These are phyloP conservation scores for Zygosaccharomyces sapae DNA, from an alignment of 1,139 yeast species.

Conservation along the genomic window DNA sequence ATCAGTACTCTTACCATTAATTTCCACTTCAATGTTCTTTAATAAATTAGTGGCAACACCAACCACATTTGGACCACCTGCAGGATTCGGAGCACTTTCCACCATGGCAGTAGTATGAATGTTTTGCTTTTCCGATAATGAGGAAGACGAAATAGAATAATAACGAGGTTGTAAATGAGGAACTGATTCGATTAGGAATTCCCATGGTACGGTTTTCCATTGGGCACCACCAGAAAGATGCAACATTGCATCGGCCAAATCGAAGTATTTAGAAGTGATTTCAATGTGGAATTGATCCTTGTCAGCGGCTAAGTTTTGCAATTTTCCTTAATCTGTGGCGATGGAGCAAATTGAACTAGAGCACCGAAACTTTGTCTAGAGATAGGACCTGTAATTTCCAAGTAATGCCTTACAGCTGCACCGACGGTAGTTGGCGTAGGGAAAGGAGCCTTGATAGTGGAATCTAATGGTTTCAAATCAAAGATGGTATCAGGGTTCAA, in stretches of 20 bases:
- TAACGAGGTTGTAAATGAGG: slow-evolving; percentile 89
- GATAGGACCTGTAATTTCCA: slow-evolving; percentile 89
- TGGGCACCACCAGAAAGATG: slow-evolving; percentile 55
- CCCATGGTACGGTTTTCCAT: slow-evolving; percentile 80
- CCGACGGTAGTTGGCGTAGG: slow-evolving; percentile 91
- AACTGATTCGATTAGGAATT: slow-evolving; percentile 74
- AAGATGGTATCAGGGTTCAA: slow-evolving; percentile 57
- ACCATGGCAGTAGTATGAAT: slow-evolving; percentile 91
- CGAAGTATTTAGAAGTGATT: slow-evolving; percentile 57
- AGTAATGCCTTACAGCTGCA: slow-evolving; percentile 77
- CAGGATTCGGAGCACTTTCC: slow-evolving; percentile 51
- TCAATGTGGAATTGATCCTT: slow-evolving; percentile 63
- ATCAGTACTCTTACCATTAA: slow-evolving; percentile 44
- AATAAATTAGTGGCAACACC: slow-evolving; percentile 93
- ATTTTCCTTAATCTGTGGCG: slow-evolving; percentile 50
- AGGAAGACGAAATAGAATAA: slow-evolving; percentile 92
- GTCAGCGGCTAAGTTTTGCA: slow-evolving; percentile 58
- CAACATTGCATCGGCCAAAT: slow-evolving; percentile 73
- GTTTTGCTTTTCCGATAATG: slow-evolving; percentile 66
- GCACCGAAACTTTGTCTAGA: slow-evolving; percentile 81
- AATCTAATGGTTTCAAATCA: slow-evolving; percentile 65
- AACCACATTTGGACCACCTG: slow-evolving; percentile 29
- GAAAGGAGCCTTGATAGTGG: slow-evolving; percentile 72
- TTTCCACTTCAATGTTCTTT: slow-evolving; percentile 63
- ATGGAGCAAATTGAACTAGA: slow-evolving; percentile 82